Evolutionary conservation across 331 rosid species (phyloP).

Genomic region (Prunus yedoensis): DNA sequence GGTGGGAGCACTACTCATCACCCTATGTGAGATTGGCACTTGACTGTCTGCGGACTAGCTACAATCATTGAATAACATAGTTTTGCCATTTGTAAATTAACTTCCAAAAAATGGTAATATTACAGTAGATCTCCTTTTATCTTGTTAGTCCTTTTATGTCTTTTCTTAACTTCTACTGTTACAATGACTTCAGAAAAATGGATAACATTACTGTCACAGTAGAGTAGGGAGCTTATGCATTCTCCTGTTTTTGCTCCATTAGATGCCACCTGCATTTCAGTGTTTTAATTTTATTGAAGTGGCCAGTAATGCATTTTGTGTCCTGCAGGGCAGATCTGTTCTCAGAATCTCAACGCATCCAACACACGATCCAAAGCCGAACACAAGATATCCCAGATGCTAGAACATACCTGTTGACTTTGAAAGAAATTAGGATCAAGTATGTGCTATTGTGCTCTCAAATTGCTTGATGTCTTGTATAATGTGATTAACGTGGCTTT

Average conservation of each 20-base stretch:
- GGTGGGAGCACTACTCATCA: background rate
- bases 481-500: slow-evolving; percentile 1
- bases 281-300: background rate
- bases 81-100: background rate
- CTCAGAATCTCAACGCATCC: slow-evolving; percentile 67
- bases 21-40: background rate
- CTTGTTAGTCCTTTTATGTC: background rate
- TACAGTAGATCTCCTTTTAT: background rate
- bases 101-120: background rate
- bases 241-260: background rate
- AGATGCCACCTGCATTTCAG: background rate
- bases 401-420: slow-evolving; percentile 74
- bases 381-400: slow-evolving; percentile 86
- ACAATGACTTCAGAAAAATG: background rate
- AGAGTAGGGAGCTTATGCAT: background rate
- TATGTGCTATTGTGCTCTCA: slow-evolving; percentile 33
- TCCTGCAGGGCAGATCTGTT: slow-evolving; percentile 66
- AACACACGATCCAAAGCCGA: slow-evolving; percentile 44
- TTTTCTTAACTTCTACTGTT: background rate
- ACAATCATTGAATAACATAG: background rate
- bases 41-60: background rate
- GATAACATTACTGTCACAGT: background rate
- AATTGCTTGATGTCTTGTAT: slow-evolving; percentile 12
- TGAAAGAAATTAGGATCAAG: slow-evolving; percentile 83
- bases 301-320: slow-evolving; percentile 8